Evolutionary conservation across 2,329 filamentous ascomycete genomes (phyloP), one percentile per base, ranked within the genome.

Genomic region (Parastagonospora nodorum): DNA sequence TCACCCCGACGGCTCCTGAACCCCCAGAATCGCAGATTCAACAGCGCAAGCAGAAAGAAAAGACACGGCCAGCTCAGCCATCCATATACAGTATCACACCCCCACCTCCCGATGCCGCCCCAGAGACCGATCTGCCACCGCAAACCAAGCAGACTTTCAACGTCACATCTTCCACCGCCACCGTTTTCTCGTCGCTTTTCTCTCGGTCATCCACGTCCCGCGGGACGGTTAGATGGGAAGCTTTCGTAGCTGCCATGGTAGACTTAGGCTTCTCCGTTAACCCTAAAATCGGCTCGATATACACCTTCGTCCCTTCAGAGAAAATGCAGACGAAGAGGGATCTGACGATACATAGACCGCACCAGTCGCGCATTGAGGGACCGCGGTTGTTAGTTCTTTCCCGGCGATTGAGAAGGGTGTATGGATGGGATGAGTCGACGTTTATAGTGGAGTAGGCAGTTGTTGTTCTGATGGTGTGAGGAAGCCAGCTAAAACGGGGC

Each of bases 1-100:
- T 61, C 0, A n/a, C 50, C 0, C 53, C 58, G 1, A 37, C 36
- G 8, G 41, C 36, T 14, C 33, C 50, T 9, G 44, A 59, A 4
- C 48, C 67, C 0, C 39, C 38, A 5, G 66, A 71, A 15, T 27
- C 66, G 1, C 55, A 50, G 8, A 51, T 76, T 1, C 63, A 77
- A 47, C 61, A 74, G 37, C 72, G 73, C 19, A 71, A 59, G 16
- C 50, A 74, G 35, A 81, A 80, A 51, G 68, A 76, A 37, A 82
- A 80, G 65, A 80, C 77, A 0, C 74, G 78, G 0, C 75, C 72
- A 3, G 48, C 61, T 0, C 60, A 75, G 24, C 69, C 72, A 1
- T 76, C 74, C 0, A 45, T 63, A 0, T 75, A 73, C 41, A 68
- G 73, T 1, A 48, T 50, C 1, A 69, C 74, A 40, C 48, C 53